Evolutionary conservation across 2,329 filamentous ascomycete genomes (phyloP).

Genomic region (Nannizziopsis arthrosporioides): DNA sequence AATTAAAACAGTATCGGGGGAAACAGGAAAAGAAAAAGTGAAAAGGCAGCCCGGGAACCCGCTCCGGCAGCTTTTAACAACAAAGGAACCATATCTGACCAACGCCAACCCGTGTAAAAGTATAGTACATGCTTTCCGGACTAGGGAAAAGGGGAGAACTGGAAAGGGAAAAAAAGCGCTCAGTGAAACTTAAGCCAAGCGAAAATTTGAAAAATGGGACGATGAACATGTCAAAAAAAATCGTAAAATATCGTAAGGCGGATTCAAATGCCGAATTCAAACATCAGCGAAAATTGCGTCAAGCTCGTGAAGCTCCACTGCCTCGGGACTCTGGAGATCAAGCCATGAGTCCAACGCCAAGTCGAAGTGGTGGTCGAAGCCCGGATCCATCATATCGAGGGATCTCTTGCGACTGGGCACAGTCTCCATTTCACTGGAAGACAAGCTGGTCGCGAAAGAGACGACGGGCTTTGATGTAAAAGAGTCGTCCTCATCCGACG

Average conservation of each 20-base stretch:
- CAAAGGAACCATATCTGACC: background rate
- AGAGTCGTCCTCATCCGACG: constrained; percentile 22
- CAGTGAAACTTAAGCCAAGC: background rate
- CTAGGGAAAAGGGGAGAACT: background rate
- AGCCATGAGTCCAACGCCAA: constrained; percentile 44
- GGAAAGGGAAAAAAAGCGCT: background rate
- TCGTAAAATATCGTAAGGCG: background rate
- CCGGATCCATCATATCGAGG: constrained; percentile 31
- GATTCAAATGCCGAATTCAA: constrained; percentile 26
- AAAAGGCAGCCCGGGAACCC: background rate
- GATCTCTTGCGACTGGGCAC: constrained; percentile 3
- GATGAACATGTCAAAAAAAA: background rate
- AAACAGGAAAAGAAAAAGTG: constrained; percentile 1
- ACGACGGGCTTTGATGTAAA: background rate
- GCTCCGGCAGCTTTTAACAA: background rate
- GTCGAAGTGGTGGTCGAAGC: constrained; percentile 30
- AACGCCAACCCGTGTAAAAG: background rate
- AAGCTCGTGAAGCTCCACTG: constrained; percentile 83
- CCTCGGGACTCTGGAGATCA: constrained; percentile 63
- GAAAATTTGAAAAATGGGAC: background rate
- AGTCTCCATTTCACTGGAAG: background rate
- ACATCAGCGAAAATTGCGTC: constrained; percentile 73
- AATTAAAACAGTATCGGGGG: background rate
- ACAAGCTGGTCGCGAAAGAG: constrained; percentile 13
- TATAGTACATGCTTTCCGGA: constrained; percentile 3